Evolutionary conservation across 2,329 filamentous ascomycete species (phyloP).

Genomic region (Alternaria brassicae): DNA sequence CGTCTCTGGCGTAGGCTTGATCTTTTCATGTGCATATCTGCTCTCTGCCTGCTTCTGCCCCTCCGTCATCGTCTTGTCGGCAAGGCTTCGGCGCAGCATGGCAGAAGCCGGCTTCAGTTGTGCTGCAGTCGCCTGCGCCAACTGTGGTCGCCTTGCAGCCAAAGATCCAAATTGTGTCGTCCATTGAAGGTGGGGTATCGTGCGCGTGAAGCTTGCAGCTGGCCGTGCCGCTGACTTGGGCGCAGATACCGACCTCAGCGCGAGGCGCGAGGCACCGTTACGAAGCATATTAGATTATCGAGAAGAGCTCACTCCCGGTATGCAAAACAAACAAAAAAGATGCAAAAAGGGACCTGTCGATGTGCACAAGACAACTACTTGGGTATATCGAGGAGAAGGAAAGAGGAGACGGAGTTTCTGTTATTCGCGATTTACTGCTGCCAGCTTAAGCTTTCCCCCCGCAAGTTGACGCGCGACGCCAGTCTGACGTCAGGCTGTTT

Average conservation of each 20-base stretch:
- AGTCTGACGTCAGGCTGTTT: slow-evolving; percentile 14
- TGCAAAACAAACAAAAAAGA: neutral
- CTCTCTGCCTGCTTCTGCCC: slow-evolving; percentile 65
- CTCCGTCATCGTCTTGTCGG: slow-evolving; percentile 52
- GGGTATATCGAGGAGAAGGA: slow-evolving; percentile 16
- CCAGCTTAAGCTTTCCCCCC: slow-evolving; percentile 10
- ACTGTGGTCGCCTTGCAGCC: slow-evolving; percentile 40
- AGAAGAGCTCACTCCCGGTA: neutral
- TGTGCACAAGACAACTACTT: neutral
- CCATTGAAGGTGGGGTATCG: slow-evolving; percentile 43
- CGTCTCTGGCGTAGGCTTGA: slow-evolving; percentile 65
- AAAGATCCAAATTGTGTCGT: slow-evolving; percentile 54
- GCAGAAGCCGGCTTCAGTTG: slow-evolving; percentile 42
- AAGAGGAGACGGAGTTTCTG: neutral
- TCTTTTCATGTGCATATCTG: slow-evolving; percentile 60
- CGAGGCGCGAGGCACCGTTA: slow-evolving; percentile 52
- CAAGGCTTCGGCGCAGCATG: slow-evolving; percentile 52
- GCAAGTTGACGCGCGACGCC: slow-evolving; percentile 15
- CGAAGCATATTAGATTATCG: slow-evolving; percentile 51
- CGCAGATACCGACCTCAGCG: slow-evolving; percentile 48
- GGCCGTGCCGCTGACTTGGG: slow-evolving; percentile 39
- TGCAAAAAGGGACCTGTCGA: neutral
- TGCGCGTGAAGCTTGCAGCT: slow-evolving; percentile 31
- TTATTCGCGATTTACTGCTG: slow-evolving; percentile 5
- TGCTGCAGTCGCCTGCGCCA: slow-evolving; percentile 21